Evolutionary conservation across 2,329 filamentous ascomycete species (phyloP).

Genomic region (Penicillium sp.): DNA sequence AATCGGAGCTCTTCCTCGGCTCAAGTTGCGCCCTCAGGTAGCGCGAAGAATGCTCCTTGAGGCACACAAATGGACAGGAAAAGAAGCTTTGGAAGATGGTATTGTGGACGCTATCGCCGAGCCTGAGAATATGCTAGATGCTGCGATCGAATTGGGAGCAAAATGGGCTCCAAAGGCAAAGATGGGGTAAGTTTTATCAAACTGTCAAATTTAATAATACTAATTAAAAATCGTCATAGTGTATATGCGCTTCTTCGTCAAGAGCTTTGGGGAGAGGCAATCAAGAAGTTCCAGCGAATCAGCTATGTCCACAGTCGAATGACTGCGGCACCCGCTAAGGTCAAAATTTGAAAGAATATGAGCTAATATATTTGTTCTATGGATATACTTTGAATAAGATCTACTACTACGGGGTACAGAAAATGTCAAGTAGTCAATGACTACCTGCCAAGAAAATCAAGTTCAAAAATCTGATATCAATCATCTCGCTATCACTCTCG

Average conservation of each 20-base stretch:
- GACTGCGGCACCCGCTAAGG: conserved; percentile 23
- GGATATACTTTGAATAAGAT: too few relatives aligned
- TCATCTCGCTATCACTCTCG: too few relatives aligned
- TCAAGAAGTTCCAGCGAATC: conserved; percentile 55
- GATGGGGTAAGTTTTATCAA: conserved; percentile 27
- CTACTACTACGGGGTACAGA: too few relatives aligned
- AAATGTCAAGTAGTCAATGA: too few relatives aligned
- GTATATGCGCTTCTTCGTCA: conserved; percentile 58
- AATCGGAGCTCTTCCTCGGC: conserved; percentile 56
- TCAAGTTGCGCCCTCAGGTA: conserved; percentile 57
- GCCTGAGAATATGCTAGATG: conserved; percentile 54
- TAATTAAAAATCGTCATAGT: conserved; percentile 10
- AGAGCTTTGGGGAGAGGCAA: conserved; percentile 60
- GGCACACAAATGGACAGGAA: conserved; percentile 59
- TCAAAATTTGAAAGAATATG: conserved; percentile 19
- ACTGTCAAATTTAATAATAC: neutral
- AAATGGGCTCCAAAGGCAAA: conserved; percentile 45
- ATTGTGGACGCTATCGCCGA: conserved; percentile 58
- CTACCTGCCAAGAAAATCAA: too few relatives aligned
- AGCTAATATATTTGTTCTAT: neutral
- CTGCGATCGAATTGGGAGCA: conserved; percentile 50
- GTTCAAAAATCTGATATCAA: too few relatives aligned
- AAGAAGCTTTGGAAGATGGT: conserved; percentile 56
- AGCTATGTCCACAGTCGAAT: conserved; percentile 57
- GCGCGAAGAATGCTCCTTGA: conserved; percentile 61